Evolutionary conservation across 768 basidiomycete species (phyloP), one percentile per base, ranked within the genome.

Genomic region (Phlebiopsis flavidoalba): DNA sequence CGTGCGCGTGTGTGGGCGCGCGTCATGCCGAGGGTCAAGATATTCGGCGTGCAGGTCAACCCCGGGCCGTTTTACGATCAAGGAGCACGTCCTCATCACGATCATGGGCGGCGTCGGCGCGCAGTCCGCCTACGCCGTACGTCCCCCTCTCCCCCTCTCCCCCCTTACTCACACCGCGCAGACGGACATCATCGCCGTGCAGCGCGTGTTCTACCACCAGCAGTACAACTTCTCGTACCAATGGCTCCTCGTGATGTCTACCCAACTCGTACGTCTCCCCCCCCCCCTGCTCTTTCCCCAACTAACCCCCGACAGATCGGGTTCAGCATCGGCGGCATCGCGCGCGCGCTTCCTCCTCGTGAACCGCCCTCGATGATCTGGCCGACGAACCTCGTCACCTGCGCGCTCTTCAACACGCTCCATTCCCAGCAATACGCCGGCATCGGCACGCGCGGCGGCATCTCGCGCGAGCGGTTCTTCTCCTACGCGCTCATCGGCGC

Each of bases 161-260:
- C 40, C 8, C 40, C 12, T 17, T 17, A 17, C 40, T 43, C 40
- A 43, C 17, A 43, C 5, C 26, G 8, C 64, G 15, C 59, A 76
- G 68, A 90, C 88, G 8, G 89, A 91, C 63, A 83, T 91, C 46
- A 69, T 90, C 45, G 87, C 87, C 0, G 88, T 91, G 3, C 89
- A 91, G 66, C 76, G 83, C 45, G 83, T 87, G 0, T 88, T 79
- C 65, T 93, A 93, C 68, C 68, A 80, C 51, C 83, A 88, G 66
- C 71, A 54, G 0, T 84, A 79, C 63, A 80, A 73, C 64, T 89
- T 88, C 60, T 63, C 67, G 46, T 80, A 91, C 71, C 88, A 90
- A 74, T 88, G 89, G 86, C 82, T 91, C 72, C 73, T 91, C 21
- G 87, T 92, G 24, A 83, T 91, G 80, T 88, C 86, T 14, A 89